Base-by-base conservation (phyloP, 352 stramenopile genomes). In the Phytophthora ramorum region DNA sequence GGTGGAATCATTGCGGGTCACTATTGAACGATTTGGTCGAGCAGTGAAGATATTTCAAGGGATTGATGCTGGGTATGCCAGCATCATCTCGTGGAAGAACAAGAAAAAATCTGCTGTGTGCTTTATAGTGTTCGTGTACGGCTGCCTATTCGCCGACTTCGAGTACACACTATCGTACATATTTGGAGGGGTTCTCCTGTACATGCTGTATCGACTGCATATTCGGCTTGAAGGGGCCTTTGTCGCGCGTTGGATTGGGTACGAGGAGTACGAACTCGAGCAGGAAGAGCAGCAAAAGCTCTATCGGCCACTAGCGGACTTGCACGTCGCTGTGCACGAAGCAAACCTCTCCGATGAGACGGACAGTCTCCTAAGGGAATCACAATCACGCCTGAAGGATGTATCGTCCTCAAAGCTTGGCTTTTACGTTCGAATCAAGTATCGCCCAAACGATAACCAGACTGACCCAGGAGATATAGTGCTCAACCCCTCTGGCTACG, bases 61-160 rank as follows among this genome's bases (percentile, higher is more conserved):
- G 65, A 64, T 92, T 45, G 88, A 95, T 58, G 75, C 83, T 17
- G 76, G 90, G 49, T 96, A 96, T 55, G 72, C 67, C 28, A 78
- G 88, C 30, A 76, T 96, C 14, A 96, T 96, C 55, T 81, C 85
- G 17, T 96, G 88, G 88, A 95, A 93, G 49, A 89, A 93, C 78
- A 90, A 82, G 51, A 87, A 83, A 52, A 93, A 91, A 53, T 96
- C 88, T 7, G 72, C 67, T 7, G 64, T 94, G 7, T 83, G 73
- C 50, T 81, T 96, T 32, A 46, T 63, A 35, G 46, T 74, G 20
- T 96, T 96, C 46, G 66, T 92, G 7, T 75, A 77, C 26, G 60
- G 53, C n/a, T 96, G 88, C 40, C 45, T 95, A 4, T 88, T 84
- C 52, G 68, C 90, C 10, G 66, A 96, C 50, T 72, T 91, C 16